Percentiles rank a stretch among this genome's conserved stretches.
These are phyloP conservation scores for Asterella californica DNA, from an alignment of 225 moss, liverwort and hornwort species.

Conservation along the genomic window DNA sequence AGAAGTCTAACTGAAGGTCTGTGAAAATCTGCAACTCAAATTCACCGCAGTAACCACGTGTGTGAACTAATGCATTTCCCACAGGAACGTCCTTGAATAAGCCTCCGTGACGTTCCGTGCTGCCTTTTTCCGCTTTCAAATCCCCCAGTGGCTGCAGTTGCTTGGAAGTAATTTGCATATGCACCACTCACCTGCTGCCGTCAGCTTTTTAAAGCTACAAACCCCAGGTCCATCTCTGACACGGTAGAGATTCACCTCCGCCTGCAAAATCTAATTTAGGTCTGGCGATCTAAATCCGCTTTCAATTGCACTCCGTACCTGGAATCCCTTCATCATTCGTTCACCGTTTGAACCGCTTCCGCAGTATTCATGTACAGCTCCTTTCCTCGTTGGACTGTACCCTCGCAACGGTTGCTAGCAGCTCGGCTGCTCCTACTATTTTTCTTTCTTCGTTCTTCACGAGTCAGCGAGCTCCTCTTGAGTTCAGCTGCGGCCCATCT, in stretches of 20 bases:
- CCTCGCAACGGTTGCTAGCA: neutral
- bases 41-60: neutral
- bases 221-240: neutral
- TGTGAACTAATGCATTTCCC: neutral
- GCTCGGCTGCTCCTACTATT: neutral
- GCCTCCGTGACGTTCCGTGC: neutral
- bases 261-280: neutral
- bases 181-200: slow-evolving; percentile 6
- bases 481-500: neutral
- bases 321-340: neutral
- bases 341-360: neutral
- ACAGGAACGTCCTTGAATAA: neutral
- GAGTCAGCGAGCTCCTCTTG: neutral
- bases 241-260: neutral
- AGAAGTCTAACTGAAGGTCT: neutral
- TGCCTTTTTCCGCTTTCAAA: neutral
- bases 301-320: slow-evolving; percentile 20
- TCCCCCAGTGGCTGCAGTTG: neutral
- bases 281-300: slow-evolving; percentile 19
- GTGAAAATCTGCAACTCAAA: neutral
- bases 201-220: slow-evolving; percentile 2
- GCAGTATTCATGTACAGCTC: neutral
- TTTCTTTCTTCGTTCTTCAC: neutral
- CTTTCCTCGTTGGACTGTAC: neutral
- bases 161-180: neutral